Conservation (phyloP, 169 alveolate species). For the Cryptosporidium parvum region DNA sequence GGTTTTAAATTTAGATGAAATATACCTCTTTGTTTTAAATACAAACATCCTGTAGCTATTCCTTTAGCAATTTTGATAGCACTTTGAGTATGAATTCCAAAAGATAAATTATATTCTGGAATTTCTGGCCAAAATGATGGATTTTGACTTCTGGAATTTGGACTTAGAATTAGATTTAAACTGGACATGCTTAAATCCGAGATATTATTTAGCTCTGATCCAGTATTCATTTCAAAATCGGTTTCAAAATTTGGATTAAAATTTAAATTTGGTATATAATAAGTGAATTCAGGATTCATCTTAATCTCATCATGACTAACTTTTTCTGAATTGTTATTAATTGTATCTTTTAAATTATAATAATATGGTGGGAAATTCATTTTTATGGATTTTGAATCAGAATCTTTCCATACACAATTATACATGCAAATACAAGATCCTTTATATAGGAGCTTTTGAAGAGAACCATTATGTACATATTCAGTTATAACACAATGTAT, state of each 20-base stretch:
- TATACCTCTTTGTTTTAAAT: slow-evolving; percentile 48
- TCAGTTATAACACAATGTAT: slow-evolving; percentile 72
- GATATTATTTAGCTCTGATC: background rate
- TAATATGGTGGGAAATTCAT: slow-evolving; percentile 20
- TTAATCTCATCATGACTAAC: background rate
- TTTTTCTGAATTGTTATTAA: no score
- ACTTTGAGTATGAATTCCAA: slow-evolving; percentile 42
- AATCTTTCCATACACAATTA: slow-evolving; percentile 20
- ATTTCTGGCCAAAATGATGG: slow-evolving; percentile 2
- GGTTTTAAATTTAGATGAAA: slow-evolving; percentile 55
- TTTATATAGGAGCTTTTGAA: slow-evolving; percentile 39
- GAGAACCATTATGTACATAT: slow-evolving; percentile 55
- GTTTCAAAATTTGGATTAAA: background rate
- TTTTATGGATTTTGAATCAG: background rate
- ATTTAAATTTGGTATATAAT: background rate
- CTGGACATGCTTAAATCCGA: background rate
- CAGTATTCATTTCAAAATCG: background rate
- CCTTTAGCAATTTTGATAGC: slow-evolving; percentile 43
- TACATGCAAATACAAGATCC: slow-evolving; percentile 38
- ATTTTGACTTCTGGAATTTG: background rate
- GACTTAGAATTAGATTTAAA: background rate
- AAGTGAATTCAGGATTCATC: background rate
- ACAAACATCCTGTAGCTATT: slow-evolving; percentile 49
- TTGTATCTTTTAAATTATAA: background rate
- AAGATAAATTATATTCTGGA: background rate